Percentiles rank a stretch among this genome's conserved stretches.
These are phyloP conservation scores for Microcera coccophila DNA, from an alignment of 2,329 filamentous ascomycete species.

Conservation along the genomic window DNA sequence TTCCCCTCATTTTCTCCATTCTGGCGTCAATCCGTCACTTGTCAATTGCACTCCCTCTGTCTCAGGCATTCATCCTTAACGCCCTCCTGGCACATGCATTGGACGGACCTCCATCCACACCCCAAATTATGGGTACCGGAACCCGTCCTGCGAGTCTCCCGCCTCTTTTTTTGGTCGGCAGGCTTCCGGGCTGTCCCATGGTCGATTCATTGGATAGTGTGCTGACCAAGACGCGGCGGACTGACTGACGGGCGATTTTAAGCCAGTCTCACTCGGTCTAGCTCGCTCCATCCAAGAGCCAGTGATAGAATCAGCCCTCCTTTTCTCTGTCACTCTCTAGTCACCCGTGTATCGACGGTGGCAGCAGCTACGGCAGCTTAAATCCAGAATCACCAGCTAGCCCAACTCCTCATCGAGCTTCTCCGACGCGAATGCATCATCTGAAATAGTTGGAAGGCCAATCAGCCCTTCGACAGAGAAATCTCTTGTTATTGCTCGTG, in stretches of 20 bases:
- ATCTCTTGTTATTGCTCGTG: neutral
- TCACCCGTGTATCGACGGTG: neutral
- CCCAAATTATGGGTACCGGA: neutral
- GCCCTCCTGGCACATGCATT: conserved; percentile 1
- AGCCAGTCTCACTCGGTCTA: neutral
- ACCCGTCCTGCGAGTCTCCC: neutral
- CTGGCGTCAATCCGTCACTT: neutral
- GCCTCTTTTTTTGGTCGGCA: neutral
- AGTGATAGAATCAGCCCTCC: neutral
- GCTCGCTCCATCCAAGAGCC: neutral
- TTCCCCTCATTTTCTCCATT: conserved; percentile 1
- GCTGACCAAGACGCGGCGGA: neutral
- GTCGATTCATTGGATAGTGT: neutral
- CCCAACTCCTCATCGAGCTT: neutral
- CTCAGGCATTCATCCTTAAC: neutral
- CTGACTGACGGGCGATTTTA: neutral
- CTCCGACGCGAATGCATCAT: neutral
- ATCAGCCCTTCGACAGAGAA: neutral
- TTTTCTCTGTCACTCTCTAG: neutral
- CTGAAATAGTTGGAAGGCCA: neutral
- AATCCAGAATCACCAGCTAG: neutral
- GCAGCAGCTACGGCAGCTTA: neutral
- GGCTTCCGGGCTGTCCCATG: neutral
- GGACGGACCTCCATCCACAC: neutral
- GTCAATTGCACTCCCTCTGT: neutral